Conservation (phyloP, 805 yeast species). For the Candida taoyuanica region DNA sequence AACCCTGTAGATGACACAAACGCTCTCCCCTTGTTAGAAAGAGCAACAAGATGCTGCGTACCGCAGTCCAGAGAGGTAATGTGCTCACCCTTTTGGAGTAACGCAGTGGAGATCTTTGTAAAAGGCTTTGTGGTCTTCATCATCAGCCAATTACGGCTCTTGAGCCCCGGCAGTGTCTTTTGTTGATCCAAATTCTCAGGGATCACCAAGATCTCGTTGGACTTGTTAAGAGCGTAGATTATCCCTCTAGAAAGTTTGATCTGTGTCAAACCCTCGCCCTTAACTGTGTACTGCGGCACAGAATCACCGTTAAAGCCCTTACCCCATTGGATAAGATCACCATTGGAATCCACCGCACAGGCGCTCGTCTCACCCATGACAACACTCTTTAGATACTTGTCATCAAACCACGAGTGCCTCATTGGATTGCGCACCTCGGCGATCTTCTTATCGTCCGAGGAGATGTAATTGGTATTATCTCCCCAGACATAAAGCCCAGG, state of each 20-base stretch:
- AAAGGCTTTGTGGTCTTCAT: constrained; percentile 8
- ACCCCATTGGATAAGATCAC: constrained; percentile 76
- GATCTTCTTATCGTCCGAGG: constrained; percentile 25
- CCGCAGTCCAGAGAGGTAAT: constrained; percentile 55
- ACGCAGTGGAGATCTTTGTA: constrained; percentile 4
- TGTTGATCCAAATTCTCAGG: constrained; percentile 26
- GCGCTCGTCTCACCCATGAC: constrained; percentile 41
- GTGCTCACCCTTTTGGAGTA: constrained; percentile 40
- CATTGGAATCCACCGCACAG: constrained; percentile 58
- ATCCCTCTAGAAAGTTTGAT: constrained; percentile 50
- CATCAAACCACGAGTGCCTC: constrained; percentile 62
- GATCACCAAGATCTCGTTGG: constrained; percentile 32
- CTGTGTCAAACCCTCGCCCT: constrained; percentile 40
- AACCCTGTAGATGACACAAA: constrained; percentile 47
- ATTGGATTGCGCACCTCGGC: constrained; percentile 47
- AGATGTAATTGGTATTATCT: constrained; percentile 38
- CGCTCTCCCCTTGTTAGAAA: constrained; percentile 9
- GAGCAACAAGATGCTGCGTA: constrained; percentile 51
- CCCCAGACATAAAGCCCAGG: constrained; percentile 70
- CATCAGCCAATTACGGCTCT: constrained; percentile 15
- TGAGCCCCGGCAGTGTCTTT: constrained; percentile 6
- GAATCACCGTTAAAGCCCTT: constrained; percentile 31
- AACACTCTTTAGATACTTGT: constrained; percentile 52
- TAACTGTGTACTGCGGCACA: constrained; percentile 35
- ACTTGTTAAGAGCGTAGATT: constrained; percentile 42